phyloP scores from a whole-genome alignment of 1,284 basidiomycete genomes.

The Sanghuangporus sanghuang region DNA sequence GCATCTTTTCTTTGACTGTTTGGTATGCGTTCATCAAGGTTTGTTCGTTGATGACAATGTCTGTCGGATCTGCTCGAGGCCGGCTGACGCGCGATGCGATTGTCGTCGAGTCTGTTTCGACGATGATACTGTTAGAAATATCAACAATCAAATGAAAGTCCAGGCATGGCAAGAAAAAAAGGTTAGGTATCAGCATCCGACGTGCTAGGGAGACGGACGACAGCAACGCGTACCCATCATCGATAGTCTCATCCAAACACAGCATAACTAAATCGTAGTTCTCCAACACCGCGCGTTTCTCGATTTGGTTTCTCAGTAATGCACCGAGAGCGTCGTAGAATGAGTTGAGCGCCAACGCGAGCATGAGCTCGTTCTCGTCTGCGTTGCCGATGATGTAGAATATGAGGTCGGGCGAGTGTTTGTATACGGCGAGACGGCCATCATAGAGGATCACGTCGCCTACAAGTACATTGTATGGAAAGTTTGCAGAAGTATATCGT shows the following conservation, averaged over 20 bases:
- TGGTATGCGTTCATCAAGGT: slow-evolving; percentile 90
- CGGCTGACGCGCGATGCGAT: slow-evolving; percentile 94
- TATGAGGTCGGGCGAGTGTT: slow-evolving; percentile 91
- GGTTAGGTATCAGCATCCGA: neutral
- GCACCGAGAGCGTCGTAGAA: slow-evolving; percentile 85
- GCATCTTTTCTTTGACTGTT: slow-evolving; percentile 79
- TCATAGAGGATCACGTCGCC: slow-evolving; percentile 96
- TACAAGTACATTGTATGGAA: slow-evolving; percentile 27
- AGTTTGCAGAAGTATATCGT: neutral
- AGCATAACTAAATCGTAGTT: slow-evolving; percentile 92
- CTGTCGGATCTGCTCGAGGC: slow-evolving; percentile 88
- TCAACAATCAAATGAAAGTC: neutral
- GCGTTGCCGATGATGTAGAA: slow-evolving; percentile 91
- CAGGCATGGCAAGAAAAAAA: neutral
- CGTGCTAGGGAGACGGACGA: neutral
- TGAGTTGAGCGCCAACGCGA: slow-evolving; percentile 77
- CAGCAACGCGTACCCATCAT: slow-evolving; percentile 81
- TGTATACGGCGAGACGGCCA: slow-evolving; percentile 88
- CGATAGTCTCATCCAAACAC: slow-evolving; percentile 95
- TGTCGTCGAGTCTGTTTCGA: slow-evolving; percentile 93
- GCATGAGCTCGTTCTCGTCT: slow-evolving; percentile 95
- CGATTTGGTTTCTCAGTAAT: slow-evolving; percentile 87
- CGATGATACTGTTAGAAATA: slow-evolving; percentile 72
- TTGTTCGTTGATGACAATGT: slow-evolving; percentile 99
- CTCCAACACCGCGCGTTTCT: slow-evolving; percentile 93